phyloP scores from a whole-genome alignment of 139 green algal genomes.

The Raphidocelis subcapitata region DNA sequence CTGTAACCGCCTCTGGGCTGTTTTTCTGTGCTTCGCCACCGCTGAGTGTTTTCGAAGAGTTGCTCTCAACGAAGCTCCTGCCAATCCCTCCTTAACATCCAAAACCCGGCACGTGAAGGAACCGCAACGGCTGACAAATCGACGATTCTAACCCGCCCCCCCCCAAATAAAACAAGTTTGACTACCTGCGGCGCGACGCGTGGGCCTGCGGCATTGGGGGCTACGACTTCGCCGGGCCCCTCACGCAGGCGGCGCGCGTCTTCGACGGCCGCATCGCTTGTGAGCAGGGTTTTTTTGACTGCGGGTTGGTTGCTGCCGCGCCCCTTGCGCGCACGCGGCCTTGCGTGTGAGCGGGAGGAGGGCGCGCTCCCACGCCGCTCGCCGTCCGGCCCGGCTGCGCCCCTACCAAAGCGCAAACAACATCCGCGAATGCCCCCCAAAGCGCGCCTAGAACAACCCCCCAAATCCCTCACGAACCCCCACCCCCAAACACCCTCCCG shows the following conservation, averaged over 20 bases:
- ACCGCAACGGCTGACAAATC: too few species aligned
- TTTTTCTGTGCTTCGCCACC: too few species aligned
- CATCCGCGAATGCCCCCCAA: neutral
- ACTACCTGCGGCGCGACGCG: slow-evolving; percentile 57
- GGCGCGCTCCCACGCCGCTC: neutral
- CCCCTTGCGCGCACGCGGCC: neutral
- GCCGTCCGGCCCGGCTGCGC: neutral
- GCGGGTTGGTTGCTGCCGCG: neutral
- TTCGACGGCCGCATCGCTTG: neutral
- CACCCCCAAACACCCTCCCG: neutral
- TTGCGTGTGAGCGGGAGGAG: neutral
- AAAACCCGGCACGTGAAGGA: too few species aligned
- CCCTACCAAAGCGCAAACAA: neutral
- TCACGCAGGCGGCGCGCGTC: neutral
- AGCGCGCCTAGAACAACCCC: neutral
- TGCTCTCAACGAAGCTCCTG: too few species aligned
- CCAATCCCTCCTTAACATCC: too few species aligned
- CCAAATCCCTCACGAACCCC: neutral
- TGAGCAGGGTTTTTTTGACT: neutral
- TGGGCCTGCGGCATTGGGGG: neutral
- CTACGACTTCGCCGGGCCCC: slow-evolving; percentile 3
- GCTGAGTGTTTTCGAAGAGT: too few species aligned
- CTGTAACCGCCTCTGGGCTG: too few species aligned
- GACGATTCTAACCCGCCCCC: too few species aligned
- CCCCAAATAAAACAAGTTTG: too few species aligned